Percentiles rank a stretch among this genome's conserved stretches.
These are phyloP conservation scores for Parastagonospora nodorum DNA, from an alignment of 2,329 filamentous ascomycete genomes.

Conservation along the genomic window DNA sequence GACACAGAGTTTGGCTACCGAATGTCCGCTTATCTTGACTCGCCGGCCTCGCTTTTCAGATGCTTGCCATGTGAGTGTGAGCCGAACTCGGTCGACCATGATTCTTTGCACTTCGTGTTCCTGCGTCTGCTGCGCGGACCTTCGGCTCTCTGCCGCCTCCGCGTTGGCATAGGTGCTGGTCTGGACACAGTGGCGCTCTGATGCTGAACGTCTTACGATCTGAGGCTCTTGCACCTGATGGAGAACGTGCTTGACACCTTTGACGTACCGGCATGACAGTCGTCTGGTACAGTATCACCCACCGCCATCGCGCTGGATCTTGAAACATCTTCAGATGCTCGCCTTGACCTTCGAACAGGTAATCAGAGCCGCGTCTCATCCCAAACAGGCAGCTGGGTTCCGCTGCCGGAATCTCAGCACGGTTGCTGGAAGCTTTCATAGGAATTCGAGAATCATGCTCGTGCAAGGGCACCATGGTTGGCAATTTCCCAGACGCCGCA, in stretches of 20 bases:
- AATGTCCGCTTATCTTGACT: conserved; percentile 21
- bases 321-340: conserved; percentile 37
- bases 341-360: conserved; percentile 21
- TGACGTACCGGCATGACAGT: conserved; percentile 17
- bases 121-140: conserved; percentile 11
- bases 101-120: conserved; percentile 13
- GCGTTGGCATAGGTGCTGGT: conserved; percentile 5
- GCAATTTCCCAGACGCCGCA: conserved; percentile 37
- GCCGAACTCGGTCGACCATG: conserved; percentile 12
- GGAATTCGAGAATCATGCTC: conserved; percentile 40
- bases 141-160: conserved; percentile 13
- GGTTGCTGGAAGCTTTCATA: conserved; percentile 25
- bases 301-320: conserved; percentile 9
- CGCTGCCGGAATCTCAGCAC: conserved; percentile 31
- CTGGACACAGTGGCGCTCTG: conserved; percentile 11
- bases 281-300: conserved; percentile 13
- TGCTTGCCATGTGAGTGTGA: conserved; percentile 8
- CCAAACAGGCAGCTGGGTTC: conserved; percentile 35
- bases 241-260: conserved; percentile 20
- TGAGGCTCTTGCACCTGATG: conserved; percentile 9
- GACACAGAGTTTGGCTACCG: conserved; percentile 20
- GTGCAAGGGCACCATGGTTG: conserved; percentile 27
- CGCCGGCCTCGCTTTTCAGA: conserved; percentile 14
- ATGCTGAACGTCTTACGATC: conserved; percentile 1
- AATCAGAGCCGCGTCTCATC: conserved; percentile 26